Conservation (phyloP, 176 grass and related monocot genomes). For the sorghum (Sorghum bicolor) region Sorghum_bicolor_NCBIv3 NC_012873.2:12014001-12014500, state of each 20-base stretch:
- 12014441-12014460: background rate
- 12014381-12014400: background rate
- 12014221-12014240: background rate
- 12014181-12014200: background rate
- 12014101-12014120: background rate
- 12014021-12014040: background rate
- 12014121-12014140: background rate
- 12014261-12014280: background rate
- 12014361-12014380: background rate
- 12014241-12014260: background rate
- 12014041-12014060: background rate
- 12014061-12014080: background rate
- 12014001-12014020: conserved; percentile 9
- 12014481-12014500: background rate
- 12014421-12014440: background rate
- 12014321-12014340: background rate
- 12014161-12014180: conserved; percentile 8
- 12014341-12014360: too few species aligned
- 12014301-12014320: background rate
- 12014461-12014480: background rate
- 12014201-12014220: background rate
- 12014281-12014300: background rate
- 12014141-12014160: background rate
- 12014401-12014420: background rate
- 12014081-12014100: background rate